A percentile compares a stretch with the other conserved stretches of the same genome.
phyloP scores from a whole-genome alignment of 306 rosid species.

The Fagus sylvatica region DNA sequence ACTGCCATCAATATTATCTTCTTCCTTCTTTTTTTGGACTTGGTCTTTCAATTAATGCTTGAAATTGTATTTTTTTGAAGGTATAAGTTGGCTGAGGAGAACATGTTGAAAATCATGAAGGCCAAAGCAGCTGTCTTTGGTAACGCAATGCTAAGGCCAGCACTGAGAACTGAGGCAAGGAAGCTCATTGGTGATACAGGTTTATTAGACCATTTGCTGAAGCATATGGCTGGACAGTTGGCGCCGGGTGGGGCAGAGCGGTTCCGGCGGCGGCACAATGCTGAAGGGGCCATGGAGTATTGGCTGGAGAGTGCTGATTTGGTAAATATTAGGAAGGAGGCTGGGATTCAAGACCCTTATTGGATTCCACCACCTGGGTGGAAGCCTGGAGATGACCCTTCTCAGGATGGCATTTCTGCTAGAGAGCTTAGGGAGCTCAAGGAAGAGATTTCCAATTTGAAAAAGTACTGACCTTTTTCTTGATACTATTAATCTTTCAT shows the following conservation, averaged over 20 bases:
- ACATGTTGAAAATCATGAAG: slow-evolving; percentile 73
- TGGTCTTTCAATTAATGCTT: neutral
- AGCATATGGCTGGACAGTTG: slow-evolving; percentile 92
- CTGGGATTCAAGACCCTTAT: slow-evolving; percentile 79
- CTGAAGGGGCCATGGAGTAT: slow-evolving; percentile 93
- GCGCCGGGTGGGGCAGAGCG: slow-evolving; percentile 79
- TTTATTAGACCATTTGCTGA: slow-evolving; percentile 80
- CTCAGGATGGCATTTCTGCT: slow-evolving; percentile 54
- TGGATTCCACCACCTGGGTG: slow-evolving; percentile 93
- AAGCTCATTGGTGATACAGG: slow-evolving; percentile 91
- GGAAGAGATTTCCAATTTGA: slow-evolving; percentile 59
- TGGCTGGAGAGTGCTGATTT: slow-evolving; percentile 92
- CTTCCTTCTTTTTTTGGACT: neutral
- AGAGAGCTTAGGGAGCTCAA: slow-evolving; percentile 49
- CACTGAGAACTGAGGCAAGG: slow-evolving; percentile 76
- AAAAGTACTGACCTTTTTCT: slow-evolving; percentile 38
- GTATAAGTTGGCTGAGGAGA: slow-evolving; percentile 76
- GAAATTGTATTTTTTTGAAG: slow-evolving; percentile 32
- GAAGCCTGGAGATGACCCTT: slow-evolving; percentile 73
- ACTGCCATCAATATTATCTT: too few relatives aligned
- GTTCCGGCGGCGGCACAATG: slow-evolving; percentile 76
- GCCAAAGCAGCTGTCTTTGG: slow-evolving; percentile 60
- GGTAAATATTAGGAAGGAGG: slow-evolving; percentile 55
- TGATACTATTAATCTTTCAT: neutral
- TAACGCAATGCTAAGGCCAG: slow-evolving; percentile 70